A percentile compares a stretch with the other conserved stretches of the same genome.
Conservation (phyloP, 805 yeast species). For the Kodamaea leandrae region DNA sequence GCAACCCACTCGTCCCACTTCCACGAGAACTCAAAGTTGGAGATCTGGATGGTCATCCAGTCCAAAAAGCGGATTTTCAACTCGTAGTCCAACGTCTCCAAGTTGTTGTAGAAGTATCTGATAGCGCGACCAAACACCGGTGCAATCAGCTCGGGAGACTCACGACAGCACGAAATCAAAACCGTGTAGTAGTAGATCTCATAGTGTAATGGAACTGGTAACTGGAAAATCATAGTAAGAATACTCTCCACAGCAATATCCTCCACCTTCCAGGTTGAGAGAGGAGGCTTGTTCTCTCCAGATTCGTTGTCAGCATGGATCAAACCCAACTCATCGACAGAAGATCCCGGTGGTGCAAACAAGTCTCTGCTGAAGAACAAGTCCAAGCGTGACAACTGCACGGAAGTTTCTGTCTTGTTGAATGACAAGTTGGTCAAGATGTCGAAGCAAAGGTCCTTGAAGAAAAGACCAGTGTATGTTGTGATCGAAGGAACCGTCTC, state of each 20-base stretch:
- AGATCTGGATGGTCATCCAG: conserved; percentile 92
- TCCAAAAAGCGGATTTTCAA: conserved; percentile 68
- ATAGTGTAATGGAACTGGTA: conserved; percentile 66
- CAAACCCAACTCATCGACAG: conserved; percentile 63
- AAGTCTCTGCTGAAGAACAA: conserved; percentile 61
- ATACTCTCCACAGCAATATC: conserved; percentile 84
- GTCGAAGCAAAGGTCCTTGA: conserved; percentile 76
- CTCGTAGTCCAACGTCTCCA: conserved; percentile 72
- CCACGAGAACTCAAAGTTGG: conserved; percentile 95
- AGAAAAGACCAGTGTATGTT: conserved; percentile 47
- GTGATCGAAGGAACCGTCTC: conserved; percentile 53
- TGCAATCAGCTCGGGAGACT: conserved; percentile 71
- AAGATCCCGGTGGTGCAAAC: conserved; percentile 60
- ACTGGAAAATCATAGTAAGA: conserved; percentile 69
- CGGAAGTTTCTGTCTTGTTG: conserved; percentile 82
- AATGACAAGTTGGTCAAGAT: conserved; percentile 77
- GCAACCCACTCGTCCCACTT: conserved; percentile 93
- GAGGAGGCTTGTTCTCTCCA: conserved; percentile 40
- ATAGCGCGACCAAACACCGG: conserved; percentile 94
- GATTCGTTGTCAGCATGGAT: conserved; percentile 39
- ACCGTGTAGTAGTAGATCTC: conserved; percentile 80
- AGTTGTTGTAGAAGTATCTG: conserved; percentile 70
- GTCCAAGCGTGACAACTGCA: conserved; percentile 75
- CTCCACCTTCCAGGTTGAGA: conserved; percentile 86
- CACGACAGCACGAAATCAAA: conserved; percentile 81